Evolutionary conservation across 768 basidiomycete genomes (phyloP).

Genomic region (Suillus subalutaceus): DNA sequence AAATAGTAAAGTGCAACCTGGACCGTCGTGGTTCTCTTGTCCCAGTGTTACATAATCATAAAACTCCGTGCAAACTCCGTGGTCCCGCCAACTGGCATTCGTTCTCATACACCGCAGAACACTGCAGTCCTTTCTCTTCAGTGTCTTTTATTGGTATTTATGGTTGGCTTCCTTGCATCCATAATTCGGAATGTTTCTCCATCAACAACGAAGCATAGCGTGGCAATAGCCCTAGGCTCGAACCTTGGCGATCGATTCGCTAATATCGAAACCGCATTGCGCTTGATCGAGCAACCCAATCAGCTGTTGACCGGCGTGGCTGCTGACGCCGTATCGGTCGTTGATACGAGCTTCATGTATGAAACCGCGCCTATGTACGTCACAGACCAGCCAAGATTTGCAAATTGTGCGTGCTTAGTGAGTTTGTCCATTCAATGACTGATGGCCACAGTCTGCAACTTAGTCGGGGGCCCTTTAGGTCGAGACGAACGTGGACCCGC

Average conservation of each 20-base stretch:
- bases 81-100: no score
- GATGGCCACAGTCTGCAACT: conserved; percentile 3
- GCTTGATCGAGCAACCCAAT: conserved; percentile 60
- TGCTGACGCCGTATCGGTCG: conserved; percentile 42
- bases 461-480: conserved; percentile 50
- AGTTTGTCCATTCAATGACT: conserved; percentile 30
- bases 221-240: conserved; percentile 82
- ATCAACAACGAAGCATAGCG: conserved; percentile 33
- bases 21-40: neutral
- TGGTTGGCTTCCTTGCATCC: neutral
- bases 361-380: conserved; percentile 97
- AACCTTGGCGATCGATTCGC: conserved; percentile 87
- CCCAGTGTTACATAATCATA: neutral
- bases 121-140: neutral
- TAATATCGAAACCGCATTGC: conserved; percentile 80
- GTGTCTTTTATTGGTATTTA: neutral
- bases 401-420: conserved; percentile 91
- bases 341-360: conserved; percentile 89
- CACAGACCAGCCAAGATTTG: conserved; percentile 83
- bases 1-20: neutral
- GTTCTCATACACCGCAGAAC: neutral
- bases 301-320: conserved; percentile 28
- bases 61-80: no score
- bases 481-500: conserved; percentile 69
- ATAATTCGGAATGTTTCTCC: neutral